Evolutionary conservation across 129 eudicot species (phyloP), one percentile per base, ranked within the genome.

Genomic region (Oenanthe sinensis): DNA sequence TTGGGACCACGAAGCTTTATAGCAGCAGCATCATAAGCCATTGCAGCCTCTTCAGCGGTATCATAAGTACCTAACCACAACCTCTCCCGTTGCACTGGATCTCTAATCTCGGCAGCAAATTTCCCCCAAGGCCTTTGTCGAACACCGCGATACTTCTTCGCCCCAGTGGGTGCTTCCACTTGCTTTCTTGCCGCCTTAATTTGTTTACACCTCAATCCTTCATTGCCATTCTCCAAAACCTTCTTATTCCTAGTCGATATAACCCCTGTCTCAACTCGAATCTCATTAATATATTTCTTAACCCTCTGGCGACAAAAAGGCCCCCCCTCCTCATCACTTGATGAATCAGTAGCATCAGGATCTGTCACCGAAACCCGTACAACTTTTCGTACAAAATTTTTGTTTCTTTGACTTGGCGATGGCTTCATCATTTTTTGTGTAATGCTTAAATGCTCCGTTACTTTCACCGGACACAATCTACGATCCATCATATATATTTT

Each of bases 101-200:
- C 97, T 50, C 99, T 77, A 14, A 95, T 95, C 67, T 95, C 99
- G 2, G 99, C 99, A 1, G 96, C 97, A 94, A 94, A 95, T 77
- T 92, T 95, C 0, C 99, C 98, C 98, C 98, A 93, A 12, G 98
- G 97, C 73, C 98, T 75, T 46, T 91, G 96, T 42, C 98, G 82
- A 42, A 92, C 99, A 1, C 99, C 99, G 0, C 97, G 88, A 67
- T 80, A 95, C 86, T 92, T 95, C 77, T 88, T 78, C 9, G 40
- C 85, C 7, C 79, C 75, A 0, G 85, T 90, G 6, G 54, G 76
- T 42, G 78, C 28, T 30, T 0, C 19, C 6, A 71, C 43, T 13
- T 81, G 79, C 22, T 82, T 83, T 75, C 39, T 39, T 0, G 75
- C 48, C 85, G 69, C 42, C 87, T 84, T 84, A 79, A 80, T 75